Base-by-base conservation (phyloP, 163 green algal genomes). In the Prototheca wickerhamii region DNA sequence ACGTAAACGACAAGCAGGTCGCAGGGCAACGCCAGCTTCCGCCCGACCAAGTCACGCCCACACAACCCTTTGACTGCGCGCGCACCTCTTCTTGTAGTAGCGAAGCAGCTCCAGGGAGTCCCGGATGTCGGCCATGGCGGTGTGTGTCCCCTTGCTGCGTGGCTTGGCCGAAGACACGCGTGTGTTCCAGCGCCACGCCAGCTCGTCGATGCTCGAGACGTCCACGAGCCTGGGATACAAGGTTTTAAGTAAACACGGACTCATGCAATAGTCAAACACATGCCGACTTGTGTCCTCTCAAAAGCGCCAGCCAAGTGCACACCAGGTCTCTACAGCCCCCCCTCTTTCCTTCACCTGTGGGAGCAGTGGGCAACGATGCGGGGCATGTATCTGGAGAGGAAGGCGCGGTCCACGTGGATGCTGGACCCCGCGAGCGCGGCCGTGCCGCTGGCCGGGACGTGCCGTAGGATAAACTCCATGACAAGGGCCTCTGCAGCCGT, bases 371-470 rank as follows among this genome's bases (percentile, higher is more conserved):
- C 79, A 4, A 76, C 64, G 31, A 98, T 65, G 0, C 59, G 43
- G 0, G 91, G 91, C 91, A 98, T 98, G 76, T 89, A 67, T 46
- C 74, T 77, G 26, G 79, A 65, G 51, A 98, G 73, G 73, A 97
- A 98, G 28, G 75, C 69, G 29, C 89, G 71, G 75, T 98, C 92
- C 3, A 91, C 76, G 69, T 98, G 90, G 29, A 98, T 74, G 17
- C 72, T 87, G 75, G 94, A 96, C 57, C 91, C 91, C 20, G 90
- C 89, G 42, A 97, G 73, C 58, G 78, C 73, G 20, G 73, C 77
- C 6, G 55, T 62, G 5, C 32, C 43, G 2, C 55, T 49, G 34
- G 84, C 74, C 0, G 67, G 60, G 28, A 77, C 68, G 58, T 88
- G 71, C 56, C 76, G 29, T 64, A 76, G 26, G 20, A 92, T 60